phyloP scores from a whole-genome alignment of 129 eudicot species.

The Flaveria linearis region DNA sequence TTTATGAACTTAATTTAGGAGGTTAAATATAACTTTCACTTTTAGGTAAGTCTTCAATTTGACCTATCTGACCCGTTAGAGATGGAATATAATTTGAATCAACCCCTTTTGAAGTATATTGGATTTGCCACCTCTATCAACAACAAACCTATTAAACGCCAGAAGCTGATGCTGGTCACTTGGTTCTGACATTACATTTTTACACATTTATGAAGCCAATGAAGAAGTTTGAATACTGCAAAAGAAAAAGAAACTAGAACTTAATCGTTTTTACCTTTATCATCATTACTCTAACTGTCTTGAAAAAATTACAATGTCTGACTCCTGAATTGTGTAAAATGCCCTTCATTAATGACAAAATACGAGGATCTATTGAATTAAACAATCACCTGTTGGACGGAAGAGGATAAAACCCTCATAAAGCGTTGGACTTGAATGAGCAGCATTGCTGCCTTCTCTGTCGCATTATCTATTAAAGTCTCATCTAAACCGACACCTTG shows the following conservation, averaged over 20 bases:
- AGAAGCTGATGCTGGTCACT: conserved; percentile 79
- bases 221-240: conserved; percentile 95
- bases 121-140: neutral
- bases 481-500: conserved; percentile 82
- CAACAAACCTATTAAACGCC: conserved; percentile 70
- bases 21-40: neutral
- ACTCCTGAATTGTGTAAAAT: conserved; percentile 10
- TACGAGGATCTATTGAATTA: neutral
- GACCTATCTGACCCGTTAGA: neutral
- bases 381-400: conserved; percentile 74
- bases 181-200: conserved; percentile 91
- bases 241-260: conserved; percentile 33
- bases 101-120: neutral
- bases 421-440: conserved; percentile 82
- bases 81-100: neutral
- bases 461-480: conserved; percentile 67
- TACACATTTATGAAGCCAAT: conserved; percentile 91
- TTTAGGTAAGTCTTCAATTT: neutral
- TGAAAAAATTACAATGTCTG: neutral
- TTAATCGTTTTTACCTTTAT: conserved; percentile 37
- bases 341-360: neutral
- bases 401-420: conserved; percentile 77
- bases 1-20: neutral
- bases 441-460: conserved; percentile 80
- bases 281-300: neutral